These are phyloP conservation scores for Fusarium sp. DNA, from an alignment of 2,329 filamentous ascomycete species.

Conservation along the genomic window DNA sequence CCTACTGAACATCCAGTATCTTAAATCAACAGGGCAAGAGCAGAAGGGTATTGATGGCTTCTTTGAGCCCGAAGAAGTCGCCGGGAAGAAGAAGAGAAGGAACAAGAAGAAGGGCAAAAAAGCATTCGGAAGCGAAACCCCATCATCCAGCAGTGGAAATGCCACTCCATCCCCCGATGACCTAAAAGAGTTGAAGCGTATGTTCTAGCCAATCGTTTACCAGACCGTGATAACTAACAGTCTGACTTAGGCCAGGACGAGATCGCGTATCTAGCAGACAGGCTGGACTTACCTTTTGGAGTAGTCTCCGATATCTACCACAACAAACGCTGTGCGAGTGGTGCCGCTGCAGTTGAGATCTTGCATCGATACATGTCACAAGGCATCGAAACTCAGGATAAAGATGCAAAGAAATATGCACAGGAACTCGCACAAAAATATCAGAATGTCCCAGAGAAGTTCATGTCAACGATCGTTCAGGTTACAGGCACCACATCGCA, in stretches of 20 bases:
- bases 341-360: constrained; percentile 53
- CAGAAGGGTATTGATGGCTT: constrained; percentile 87
- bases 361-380: constrained; percentile 55
- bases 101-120: constrained; percentile 47
- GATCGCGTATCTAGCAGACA: constrained; percentile 56
- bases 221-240: neutral
- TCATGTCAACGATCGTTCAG: constrained; percentile 55
- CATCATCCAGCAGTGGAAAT: constrained; percentile 25
- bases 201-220: neutral
- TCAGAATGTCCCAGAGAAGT: constrained; percentile 54
- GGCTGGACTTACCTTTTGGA: constrained; percentile 52
- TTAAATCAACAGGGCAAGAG: constrained; percentile 72
- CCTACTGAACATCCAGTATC: constrained; percentile 79
- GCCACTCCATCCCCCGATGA: constrained; percentile 26
- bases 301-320: constrained; percentile 55
- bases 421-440: constrained; percentile 51
- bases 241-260: constrained; percentile 48
- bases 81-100: constrained; percentile 52
- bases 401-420: constrained; percentile 43
- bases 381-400: constrained; percentile 47
- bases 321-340: constrained; percentile 50
- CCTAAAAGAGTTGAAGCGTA: constrained; percentile 45
- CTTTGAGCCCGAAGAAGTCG: constrained; percentile 62
- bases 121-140: constrained; percentile 7
- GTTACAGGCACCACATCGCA: constrained; percentile 48